Percentiles rank a stretch among this genome's conserved stretches.
phyloP scores from a whole-genome alignment of 2,329 filamentous ascomycete genomes.

The Tolypocladium paradoxum region DNA sequence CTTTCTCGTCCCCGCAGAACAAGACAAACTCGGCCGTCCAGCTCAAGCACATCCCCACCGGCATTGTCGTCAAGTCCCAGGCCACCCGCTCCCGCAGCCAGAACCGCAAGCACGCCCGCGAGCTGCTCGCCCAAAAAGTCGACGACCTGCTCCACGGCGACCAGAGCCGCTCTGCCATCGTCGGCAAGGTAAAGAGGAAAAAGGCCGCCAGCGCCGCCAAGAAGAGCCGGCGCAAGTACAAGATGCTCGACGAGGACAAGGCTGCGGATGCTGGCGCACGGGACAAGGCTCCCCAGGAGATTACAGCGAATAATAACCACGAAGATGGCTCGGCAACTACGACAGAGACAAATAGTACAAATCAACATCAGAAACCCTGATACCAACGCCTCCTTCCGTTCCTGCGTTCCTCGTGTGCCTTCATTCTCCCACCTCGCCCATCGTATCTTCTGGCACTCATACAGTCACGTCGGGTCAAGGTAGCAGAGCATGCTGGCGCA shows the following conservation, averaged over 20 bases:
- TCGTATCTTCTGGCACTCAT: not conserved
- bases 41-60: conserved; percentile 79
- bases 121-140: conserved; percentile 61
- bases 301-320: not conserved
- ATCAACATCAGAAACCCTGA: not conserved
- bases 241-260: conserved; percentile 43
- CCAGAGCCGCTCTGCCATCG: conserved; percentile 53
- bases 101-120: conserved; percentile 77
- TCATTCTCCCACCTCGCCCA: not conserved
- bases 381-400: not conserved
- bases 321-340: not conserved
- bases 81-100: conserved; percentile 77
- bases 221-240: conserved; percentile 75
- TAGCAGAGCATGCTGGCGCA: not conserved
- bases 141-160: conserved; percentile 66
- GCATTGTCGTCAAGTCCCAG: conserved; percentile 89
- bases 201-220: conserved; percentile 68
- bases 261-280: conserved; percentile 5
- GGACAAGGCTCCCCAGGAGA: not conserved
- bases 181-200: conserved; percentile 51
- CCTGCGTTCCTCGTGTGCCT: not conserved
- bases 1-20: conserved; percentile 43
- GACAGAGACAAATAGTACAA: not conserved
- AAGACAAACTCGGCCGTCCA: conserved; percentile 96
- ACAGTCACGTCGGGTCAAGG: not conserved